A percentile compares a stretch with the other conserved stretches of the same genome.
Conservation (phyloP, 2,329 filamentous ascomycete species). For the Neofusicoccum sp. region DNA sequence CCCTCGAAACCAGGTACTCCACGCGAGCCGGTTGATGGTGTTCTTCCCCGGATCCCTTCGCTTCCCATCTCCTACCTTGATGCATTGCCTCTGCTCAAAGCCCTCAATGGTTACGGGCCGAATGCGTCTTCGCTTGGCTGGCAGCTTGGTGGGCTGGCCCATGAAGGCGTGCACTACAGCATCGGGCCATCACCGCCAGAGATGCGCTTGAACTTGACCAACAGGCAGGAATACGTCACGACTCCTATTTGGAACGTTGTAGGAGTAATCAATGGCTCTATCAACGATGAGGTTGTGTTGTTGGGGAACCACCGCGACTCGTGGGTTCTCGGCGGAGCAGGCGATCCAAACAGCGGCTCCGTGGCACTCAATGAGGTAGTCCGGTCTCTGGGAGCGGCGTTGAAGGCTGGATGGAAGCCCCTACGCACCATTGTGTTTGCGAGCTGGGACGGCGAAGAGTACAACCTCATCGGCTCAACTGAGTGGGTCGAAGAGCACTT, state of each 20-base stretch:
- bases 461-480: constrained; percentile 81
- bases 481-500: constrained; percentile 93
- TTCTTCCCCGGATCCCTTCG: constrained; percentile 84
- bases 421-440: constrained; percentile 89
- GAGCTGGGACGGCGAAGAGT: constrained; percentile 71
- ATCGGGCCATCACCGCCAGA: constrained; percentile 78
- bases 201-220: constrained; percentile 56
- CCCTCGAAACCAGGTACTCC: constrained; percentile 88
- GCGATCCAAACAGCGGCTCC: constrained; percentile 80
- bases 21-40: constrained; percentile 68
- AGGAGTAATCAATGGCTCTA: constrained; percentile 85
- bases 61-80: constrained; percentile 88
- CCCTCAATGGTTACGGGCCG: constrained; percentile 86
- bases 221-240: constrained; percentile 53
- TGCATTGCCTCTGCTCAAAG: constrained; percentile 80
- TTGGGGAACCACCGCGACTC: constrained; percentile 92
- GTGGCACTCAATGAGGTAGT: constrained; percentile 79
- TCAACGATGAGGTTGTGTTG: constrained; percentile 82
- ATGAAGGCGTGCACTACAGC: constrained; percentile 83
- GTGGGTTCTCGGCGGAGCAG: constrained; percentile 81
- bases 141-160: constrained; percentile 71
- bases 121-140: constrained; percentile 77
- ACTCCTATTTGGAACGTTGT: constrained; percentile 72
- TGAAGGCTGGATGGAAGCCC: constrained; percentile 78
- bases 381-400: constrained; percentile 70